These are phyloP conservation scores for Fusarium sp. DNA, from an alignment of 2,329 filamentous ascomycete genomes.

Conservation along the genomic window DNA sequence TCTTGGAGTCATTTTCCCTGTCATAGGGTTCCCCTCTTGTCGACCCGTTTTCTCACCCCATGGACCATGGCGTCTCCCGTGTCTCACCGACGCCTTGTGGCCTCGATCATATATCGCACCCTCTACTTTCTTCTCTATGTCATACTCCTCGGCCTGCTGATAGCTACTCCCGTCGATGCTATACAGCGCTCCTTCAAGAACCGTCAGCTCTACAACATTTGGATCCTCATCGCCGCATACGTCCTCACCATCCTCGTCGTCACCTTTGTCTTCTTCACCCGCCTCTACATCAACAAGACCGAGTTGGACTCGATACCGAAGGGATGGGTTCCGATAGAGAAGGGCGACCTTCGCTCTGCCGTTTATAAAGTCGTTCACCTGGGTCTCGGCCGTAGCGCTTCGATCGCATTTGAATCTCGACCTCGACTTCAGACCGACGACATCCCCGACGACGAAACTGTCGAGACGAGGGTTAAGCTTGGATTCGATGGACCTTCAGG, in stretches of 20 bases:
- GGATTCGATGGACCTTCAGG: conserved; percentile 50
- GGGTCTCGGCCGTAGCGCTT: conserved; percentile 79
- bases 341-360: conserved; percentile 79
- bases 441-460: conserved; percentile 25
- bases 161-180: conserved; percentile 83
- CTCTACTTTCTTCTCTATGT: conserved; percentile 82
- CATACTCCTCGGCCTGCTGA: conserved; percentile 76
- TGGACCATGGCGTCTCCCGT: conserved; percentile 47
- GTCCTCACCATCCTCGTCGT: conserved; percentile 77
- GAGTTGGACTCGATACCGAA: conserved; percentile 87
- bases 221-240: conserved; percentile 82
- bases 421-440: conserved; percentile 43
- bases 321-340: conserved; percentile 85
- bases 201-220: conserved; percentile 79
- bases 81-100: conserved; percentile 65
- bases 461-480: conserved; percentile 32
- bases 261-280: conserved; percentile 79
- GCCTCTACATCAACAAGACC: conserved; percentile 88
- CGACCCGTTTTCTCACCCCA: conserved; percentile 1
- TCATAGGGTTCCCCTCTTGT: conserved; percentile 15
- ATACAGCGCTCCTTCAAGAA: conserved; percentile 80
- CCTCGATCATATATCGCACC: conserved; percentile 83
- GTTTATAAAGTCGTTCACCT: conserved; percentile 81
- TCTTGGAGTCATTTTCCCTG: conserved; percentile 22
- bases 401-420: conserved; percentile 76